Evolutionary conservation across 2,329 filamentous ascomycete species (phyloP).

Genomic region (Westerdykella ornata): DNA sequence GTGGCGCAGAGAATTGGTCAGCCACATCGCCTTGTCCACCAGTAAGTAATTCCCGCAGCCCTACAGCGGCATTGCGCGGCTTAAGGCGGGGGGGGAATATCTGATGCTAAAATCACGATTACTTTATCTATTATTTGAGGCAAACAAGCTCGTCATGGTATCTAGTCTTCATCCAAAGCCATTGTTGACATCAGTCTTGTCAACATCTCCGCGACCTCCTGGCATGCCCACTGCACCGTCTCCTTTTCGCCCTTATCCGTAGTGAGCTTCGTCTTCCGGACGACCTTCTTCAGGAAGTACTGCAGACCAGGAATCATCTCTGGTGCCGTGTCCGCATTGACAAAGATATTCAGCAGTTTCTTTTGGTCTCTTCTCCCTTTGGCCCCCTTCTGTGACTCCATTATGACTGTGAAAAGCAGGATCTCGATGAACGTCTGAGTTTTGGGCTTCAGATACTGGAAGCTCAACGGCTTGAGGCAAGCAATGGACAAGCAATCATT

Average conservation of each 20-base stretch:
- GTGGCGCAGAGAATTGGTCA: conserved; percentile 5
- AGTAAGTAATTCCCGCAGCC: conserved; percentile 1
- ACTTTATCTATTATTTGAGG: background rate
- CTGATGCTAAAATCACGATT: no score
- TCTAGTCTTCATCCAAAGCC: conserved; percentile 35
- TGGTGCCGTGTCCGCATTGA: conserved; percentile 55
- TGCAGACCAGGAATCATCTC: conserved; percentile 67
- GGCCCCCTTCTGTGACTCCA: conserved; percentile 54
- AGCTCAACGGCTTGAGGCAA: conserved; percentile 63
- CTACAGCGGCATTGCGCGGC: conserved; percentile 1
- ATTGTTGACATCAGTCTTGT: conserved; percentile 28
- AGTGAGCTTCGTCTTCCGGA: conserved; percentile 57
- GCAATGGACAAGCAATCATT: conserved; percentile 54
- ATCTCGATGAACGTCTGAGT: conserved; percentile 74
- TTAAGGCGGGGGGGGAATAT: background rate
- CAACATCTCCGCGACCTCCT: conserved; percentile 35
- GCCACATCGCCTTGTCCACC: conserved; percentile 1
- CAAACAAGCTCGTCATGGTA: background rate
- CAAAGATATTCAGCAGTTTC: conserved; percentile 60
- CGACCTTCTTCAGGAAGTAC: conserved; percentile 70
- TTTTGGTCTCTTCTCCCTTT: conserved; percentile 49
- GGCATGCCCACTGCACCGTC: conserved; percentile 43
- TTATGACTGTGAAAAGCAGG: conserved; percentile 67
- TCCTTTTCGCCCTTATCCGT: conserved; percentile 48
- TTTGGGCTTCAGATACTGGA: conserved; percentile 69